phyloP scores from a whole-genome alignment of 2,329 filamentous ascomycete species.

The Penicillium olsonii region DNA sequence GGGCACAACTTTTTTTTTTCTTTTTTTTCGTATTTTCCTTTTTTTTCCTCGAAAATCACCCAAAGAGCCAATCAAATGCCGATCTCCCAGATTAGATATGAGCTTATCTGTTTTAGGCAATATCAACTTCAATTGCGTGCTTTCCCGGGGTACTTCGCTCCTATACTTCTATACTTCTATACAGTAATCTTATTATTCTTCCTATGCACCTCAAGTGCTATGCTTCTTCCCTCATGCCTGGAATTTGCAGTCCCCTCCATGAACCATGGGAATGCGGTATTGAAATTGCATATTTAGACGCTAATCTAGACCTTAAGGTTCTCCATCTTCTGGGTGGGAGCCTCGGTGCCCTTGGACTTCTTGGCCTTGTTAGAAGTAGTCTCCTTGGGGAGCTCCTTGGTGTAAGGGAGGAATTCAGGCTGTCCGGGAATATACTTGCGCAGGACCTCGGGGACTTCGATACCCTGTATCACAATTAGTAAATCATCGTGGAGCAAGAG shows the following conservation, averaged over 20 bases:
- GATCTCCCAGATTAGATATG: not conserved
- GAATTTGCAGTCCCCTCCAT: no score
- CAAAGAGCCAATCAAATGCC: conserved; percentile 1
- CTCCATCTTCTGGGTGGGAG: conserved; percentile 44
- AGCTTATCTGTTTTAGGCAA: conserved; percentile 7
- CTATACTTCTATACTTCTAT: not conserved
- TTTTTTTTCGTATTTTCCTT: not conserved
- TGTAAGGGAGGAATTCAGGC: conserved; percentile 85
- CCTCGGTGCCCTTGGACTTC: conserved; percentile 34
- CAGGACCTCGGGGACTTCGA: conserved; percentile 78
- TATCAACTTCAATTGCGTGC: not conserved
- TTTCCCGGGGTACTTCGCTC: not conserved
- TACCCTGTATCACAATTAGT: conserved; percentile 55
- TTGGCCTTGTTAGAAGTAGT: conserved; percentile 62
- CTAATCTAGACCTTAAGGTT: conserved; percentile 39
- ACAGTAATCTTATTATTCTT: no score
- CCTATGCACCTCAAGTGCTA: no score
- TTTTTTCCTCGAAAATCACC: not conserved
- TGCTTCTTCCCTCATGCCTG: no score
- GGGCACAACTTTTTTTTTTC: not conserved
- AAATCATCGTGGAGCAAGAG: not conserved
- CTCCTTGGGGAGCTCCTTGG: conserved; percentile 81
- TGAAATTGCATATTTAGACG: not conserved
- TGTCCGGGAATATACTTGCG: conserved; percentile 88
- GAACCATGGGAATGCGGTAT: not conserved